Evolutionary conservation across 176 grass and related monocot species (phyloP).

Genomic region (Carex cristatella): DNA sequence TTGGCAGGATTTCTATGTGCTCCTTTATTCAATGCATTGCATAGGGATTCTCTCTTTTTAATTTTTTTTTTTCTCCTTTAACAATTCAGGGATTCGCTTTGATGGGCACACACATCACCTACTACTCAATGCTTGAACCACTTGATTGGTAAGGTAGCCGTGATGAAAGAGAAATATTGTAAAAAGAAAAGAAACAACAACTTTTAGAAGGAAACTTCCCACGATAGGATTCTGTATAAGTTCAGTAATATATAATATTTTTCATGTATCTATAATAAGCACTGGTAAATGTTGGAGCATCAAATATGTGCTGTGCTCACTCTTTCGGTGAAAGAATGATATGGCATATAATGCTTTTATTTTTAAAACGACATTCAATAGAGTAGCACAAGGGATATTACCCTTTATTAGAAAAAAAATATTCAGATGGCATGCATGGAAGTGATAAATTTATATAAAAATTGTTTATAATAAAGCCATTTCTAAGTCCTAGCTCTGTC

Average conservation of each 20-base stretch:
- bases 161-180: neutral
- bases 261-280: neutral
- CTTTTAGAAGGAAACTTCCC: slow-evolving; percentile 4
- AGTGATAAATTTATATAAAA: neutral
- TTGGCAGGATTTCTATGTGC: neutral
- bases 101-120: neutral
- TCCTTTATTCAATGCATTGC: slow-evolving; percentile 7
- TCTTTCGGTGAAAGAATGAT: neutral
- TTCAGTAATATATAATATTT: neutral
- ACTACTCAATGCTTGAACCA: slow-evolving; percentile 12
- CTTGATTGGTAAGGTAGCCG: slow-evolving; percentile 15
- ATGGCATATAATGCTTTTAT: neutral
- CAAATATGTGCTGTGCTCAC: neutral
- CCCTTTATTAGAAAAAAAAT: neutral
- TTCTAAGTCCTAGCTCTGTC: neutral
- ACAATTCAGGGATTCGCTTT: slow-evolving; percentile 16
- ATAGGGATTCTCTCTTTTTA: slow-evolving; percentile 6
- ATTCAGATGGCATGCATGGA: neutral
- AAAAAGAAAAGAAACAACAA: neutral
- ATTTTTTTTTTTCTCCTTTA: neutral
- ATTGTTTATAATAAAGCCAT: neutral
- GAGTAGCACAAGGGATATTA: neutral
- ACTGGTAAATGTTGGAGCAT: neutral
- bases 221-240: neutral
- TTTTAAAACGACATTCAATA: neutral